Conservation (phyloP, 176 grass and related monocot species). For the Melocanna baccifera region DNA sequence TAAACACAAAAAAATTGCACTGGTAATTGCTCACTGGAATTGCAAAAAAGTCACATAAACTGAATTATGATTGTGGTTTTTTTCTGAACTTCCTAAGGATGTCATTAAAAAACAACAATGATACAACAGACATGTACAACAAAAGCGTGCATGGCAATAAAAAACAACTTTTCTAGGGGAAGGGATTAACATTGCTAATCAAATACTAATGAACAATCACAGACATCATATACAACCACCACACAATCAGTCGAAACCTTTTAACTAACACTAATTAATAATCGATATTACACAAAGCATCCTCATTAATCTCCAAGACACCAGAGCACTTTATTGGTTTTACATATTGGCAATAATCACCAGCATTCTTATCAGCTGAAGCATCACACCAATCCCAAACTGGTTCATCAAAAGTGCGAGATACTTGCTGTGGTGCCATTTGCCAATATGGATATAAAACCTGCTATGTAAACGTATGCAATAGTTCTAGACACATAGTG, state of each 20-base stretch:
- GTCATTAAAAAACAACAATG: too few relatives aligned
- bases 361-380: neutral
- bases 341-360: neutral
- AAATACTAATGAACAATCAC: neutral
- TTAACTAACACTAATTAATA: neutral
- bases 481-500: neutral
- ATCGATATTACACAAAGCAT: neutral
- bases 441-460: neutral
- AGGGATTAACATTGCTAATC: neutral
- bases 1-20: neutral
- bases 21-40: neutral
- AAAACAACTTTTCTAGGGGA: neutral
- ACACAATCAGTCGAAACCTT: neutral
- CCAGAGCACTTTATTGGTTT: neutral
- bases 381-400: neutral
- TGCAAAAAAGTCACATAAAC: neutral
- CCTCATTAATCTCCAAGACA: neutral
- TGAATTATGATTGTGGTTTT: neutral
- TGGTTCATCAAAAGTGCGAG: neutral
- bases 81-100: neutral
- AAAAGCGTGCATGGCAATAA: neutral
- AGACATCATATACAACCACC: neutral
- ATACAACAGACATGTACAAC: neutral
- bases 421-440: neutral
- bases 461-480: neutral